A percentile compares a stretch with the other conserved stretches of the same genome.
Conservation (phyloP, 1,284 basidiomycete genomes). For the Apiotrichum mycotoxinovorans region DNA sequence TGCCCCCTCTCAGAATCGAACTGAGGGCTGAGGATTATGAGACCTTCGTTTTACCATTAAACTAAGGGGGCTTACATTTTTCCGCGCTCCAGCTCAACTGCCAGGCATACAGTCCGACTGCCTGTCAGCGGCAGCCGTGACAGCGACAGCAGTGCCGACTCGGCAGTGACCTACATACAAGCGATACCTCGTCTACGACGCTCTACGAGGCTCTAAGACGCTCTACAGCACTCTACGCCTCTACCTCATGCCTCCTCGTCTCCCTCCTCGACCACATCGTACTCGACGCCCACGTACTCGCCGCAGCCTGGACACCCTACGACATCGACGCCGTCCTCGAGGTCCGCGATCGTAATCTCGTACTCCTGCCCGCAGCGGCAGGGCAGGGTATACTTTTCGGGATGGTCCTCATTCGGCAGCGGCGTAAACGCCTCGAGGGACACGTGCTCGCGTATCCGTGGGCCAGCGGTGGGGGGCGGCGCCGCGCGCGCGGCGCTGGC, state of each 20-base stretch:
- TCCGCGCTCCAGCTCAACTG: too few species aligned
- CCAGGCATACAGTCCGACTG: too few species aligned
- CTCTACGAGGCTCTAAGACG: not conserved
- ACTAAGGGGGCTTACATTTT: not conserved
- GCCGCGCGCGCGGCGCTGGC: not conserved
- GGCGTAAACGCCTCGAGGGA: conserved; percentile 44
- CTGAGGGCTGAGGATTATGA: not conserved
- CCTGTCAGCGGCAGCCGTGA: too few species aligned
- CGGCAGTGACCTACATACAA: too few species aligned
- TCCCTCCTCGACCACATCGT: conserved; percentile 46
- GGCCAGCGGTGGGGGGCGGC: not conserved
- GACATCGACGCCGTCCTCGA: conserved; percentile 51
- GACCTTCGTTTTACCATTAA: conserved; percentile 1
- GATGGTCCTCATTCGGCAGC: conserved; percentile 18
- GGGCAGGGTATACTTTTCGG: conserved; percentile 43
- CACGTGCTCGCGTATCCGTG: conserved; percentile 25
- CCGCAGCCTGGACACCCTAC: conserved; percentile 52
- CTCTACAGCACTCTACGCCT: not conserved
- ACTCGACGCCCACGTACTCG: conserved; percentile 51
- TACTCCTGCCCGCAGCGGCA: conserved; percentile 50
- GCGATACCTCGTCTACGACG: too few species aligned
- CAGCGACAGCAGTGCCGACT: too few species aligned
- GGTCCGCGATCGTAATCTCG: conserved; percentile 42
- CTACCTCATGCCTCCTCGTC: conserved; percentile 12
- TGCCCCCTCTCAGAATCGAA: not conserved